These are phyloP conservation scores for Teratosphaeria gauchensis DNA, from an alignment of 2,329 filamentous ascomycete genomes.

Conservation along the genomic window DNA sequence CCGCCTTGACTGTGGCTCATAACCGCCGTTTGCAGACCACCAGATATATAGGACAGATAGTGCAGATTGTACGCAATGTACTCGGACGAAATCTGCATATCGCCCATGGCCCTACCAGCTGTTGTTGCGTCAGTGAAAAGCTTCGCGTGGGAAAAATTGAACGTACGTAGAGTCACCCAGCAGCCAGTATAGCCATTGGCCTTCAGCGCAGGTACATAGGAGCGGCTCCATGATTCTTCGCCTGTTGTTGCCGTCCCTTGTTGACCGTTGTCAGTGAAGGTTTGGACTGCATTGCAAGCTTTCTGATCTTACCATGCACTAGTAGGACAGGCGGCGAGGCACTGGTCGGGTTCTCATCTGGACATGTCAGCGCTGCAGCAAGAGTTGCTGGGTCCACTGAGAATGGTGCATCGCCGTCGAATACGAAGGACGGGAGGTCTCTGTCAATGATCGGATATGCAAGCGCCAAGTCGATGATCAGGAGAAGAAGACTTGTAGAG, in stretches of 20 bases:
- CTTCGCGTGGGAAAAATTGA: background rate
- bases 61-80: constrained; percentile 24
- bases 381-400: constrained; percentile 14
- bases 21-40: constrained; percentile 16
- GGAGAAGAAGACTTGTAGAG: background rate
- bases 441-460: constrained; percentile 11
- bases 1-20: constrained; percentile 22
- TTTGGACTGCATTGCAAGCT: background rate
- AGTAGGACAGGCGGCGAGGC: constrained; percentile 19
- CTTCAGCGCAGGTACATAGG: constrained; percentile 20
- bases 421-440: constrained; percentile 12
- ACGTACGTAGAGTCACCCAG: constrained; percentile 22
- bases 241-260: constrained; percentile 18
- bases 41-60: constrained; percentile 18
- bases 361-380: constrained; percentile 20
- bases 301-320: constrained; percentile 14
- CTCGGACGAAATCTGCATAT: constrained; percentile 24
- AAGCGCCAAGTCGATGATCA: constrained; percentile 5
- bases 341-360: constrained; percentile 17
- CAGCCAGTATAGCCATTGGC: constrained; percentile 22
- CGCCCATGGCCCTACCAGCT: constrained; percentile 21
- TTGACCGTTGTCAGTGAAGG: background rate
- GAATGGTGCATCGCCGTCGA: constrained; percentile 21
- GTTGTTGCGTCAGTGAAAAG: background rate
- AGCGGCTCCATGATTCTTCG: constrained; percentile 19